A percentile compares a stretch with the other conserved stretches of the same genome.
Conservation (phyloP, 2,329 filamentous ascomycete species). For the Trematosphaeria pertusa region DNA sequence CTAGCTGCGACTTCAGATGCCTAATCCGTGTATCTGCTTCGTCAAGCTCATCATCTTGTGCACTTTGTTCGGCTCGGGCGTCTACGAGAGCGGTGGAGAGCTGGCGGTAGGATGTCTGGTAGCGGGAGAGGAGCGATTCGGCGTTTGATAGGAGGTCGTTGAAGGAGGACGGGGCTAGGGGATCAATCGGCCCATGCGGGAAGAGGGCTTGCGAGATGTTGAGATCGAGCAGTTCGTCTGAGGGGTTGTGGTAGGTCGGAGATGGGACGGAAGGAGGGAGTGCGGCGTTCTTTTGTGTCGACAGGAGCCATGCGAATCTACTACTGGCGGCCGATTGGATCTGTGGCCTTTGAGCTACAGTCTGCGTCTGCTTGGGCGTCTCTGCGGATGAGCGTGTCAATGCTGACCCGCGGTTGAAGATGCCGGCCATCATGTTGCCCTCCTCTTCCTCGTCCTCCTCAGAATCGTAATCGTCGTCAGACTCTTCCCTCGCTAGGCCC, state of each 20-base stretch:
- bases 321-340: constrained; percentile 33
- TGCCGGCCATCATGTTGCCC: constrained; percentile 39
- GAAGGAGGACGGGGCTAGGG: constrained; percentile 61
- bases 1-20: constrained; percentile 66
- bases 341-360: constrained; percentile 27
- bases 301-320: constrained; percentile 47
- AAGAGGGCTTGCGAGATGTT: constrained; percentile 63
- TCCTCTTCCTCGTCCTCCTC: constrained; percentile 34
- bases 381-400: constrained; percentile 33
- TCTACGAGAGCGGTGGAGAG: constrained; percentile 54
- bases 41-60: constrained; percentile 67
- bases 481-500: constrained; percentile 39
- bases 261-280: constrained; percentile 30
- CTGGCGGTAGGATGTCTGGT: constrained; percentile 63
- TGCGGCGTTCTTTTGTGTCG: constrained; percentile 42
- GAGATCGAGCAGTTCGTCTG: constrained; percentile 61
- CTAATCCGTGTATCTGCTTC: constrained; percentile 64
- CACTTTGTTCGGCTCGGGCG: constrained; percentile 61
- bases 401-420: constrained; percentile 41
- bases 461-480: constrained; percentile 37
- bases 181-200: constrained; percentile 57
- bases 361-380: constrained; percentile 25
- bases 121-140: constrained; percentile 59
- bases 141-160: constrained; percentile 64
- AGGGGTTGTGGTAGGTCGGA: constrained; percentile 45